Evolutionary conservation across 352 stramenopile species (phyloP).

Genomic region (Pythium brachiatum): DNA sequence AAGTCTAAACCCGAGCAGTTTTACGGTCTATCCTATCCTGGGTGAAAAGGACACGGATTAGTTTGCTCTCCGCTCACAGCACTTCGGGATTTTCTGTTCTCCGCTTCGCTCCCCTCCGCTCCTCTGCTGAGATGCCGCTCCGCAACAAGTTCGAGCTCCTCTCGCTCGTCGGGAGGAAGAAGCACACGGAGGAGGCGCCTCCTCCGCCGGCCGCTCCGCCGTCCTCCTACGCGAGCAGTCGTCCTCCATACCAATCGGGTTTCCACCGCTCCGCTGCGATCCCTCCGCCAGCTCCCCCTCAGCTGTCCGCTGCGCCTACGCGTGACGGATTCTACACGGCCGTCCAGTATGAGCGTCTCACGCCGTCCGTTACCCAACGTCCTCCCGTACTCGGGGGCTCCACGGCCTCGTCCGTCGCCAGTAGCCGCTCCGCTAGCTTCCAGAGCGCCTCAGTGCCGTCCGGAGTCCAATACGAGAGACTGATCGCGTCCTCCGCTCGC

Average conservation of each 20-base stretch:
- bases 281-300: not conserved
- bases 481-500: not conserved
- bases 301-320: not conserved
- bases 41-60: no score
- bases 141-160: constrained; percentile 53
- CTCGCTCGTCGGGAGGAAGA: constrained; percentile 60
- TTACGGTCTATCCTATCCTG: not conserved
- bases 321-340: constrained; percentile 29
- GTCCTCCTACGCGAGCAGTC: constrained; percentile 15
- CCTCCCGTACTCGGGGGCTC: constrained; percentile 10
- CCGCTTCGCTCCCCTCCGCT: constrained; percentile 4
- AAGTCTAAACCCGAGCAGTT: no score
- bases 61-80: not conserved
- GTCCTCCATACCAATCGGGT: constrained; percentile 7
- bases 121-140: constrained; percentile 19
- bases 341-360: constrained; percentile 57
- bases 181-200: constrained; percentile 36
- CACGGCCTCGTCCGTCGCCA: not conserved
- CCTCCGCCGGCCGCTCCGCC: not conserved
- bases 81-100: constrained; percentile 5
- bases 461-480: constrained; percentile 7
- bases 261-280: constrained; percentile 14
- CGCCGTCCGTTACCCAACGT: constrained; percentile 27
- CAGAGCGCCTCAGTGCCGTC: constrained; percentile 10
- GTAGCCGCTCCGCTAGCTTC: constrained; percentile 11